Evolutionary conservation across 805 yeast genomes (phyloP).

Genomic region (Saccharomycopsis sp.): DNA sequence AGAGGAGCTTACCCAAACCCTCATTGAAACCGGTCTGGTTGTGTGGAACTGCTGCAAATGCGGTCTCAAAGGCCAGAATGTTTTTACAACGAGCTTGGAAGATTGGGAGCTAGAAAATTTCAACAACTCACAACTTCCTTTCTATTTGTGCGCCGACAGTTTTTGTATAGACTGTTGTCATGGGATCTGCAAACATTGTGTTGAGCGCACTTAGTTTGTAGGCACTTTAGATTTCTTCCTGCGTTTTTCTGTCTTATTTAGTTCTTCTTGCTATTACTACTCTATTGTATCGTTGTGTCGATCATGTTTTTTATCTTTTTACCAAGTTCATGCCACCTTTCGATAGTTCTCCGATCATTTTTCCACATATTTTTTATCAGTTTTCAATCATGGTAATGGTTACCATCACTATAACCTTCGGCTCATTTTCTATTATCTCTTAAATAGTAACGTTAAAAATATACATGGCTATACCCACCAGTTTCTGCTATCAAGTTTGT

Average conservation of each 20-base stretch:
- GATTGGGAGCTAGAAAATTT: neutral
- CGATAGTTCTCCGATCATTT: too few relatives aligned
- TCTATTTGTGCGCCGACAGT: neutral
- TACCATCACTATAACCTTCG: neutral
- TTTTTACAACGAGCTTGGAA: neutral
- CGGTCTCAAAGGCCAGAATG: neutral
- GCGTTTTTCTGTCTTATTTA: neutral
- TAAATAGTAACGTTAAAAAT: too few relatives aligned
- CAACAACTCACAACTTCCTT: neutral
- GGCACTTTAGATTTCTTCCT: neutral
- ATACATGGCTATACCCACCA: too few relatives aligned
- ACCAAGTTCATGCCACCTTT: too few relatives aligned
- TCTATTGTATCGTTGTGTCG: neutral
- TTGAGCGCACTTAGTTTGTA: neutral
- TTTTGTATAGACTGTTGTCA: neutral
- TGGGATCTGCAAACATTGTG: neutral
- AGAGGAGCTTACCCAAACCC: conserved; percentile 6
- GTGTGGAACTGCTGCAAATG: neutral
- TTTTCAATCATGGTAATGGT: neutral
- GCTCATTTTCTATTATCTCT: neutral
- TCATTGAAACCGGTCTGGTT: conserved; percentile 9
- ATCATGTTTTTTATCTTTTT: too few relatives aligned
- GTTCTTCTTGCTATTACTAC: neutral
- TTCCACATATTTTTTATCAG: too few relatives aligned
- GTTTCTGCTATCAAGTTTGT: too few relatives aligned